Base-by-base conservation (phyloP, 2,329 filamentous ascomycete genomes). In the Paraphoma sp. region DNA sequence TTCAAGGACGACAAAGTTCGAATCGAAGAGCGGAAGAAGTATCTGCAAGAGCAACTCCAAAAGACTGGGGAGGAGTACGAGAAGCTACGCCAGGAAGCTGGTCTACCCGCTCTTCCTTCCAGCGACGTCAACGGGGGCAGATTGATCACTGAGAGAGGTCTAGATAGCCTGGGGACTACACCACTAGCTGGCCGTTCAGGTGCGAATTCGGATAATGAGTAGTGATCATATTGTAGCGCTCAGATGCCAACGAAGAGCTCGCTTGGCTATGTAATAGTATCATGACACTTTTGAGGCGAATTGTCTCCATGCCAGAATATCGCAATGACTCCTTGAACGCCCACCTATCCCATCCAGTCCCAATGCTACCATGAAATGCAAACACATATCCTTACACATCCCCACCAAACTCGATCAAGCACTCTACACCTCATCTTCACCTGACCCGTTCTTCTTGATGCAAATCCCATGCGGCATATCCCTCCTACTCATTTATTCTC, bases 11-110 rank as follows among this genome's bases (percentile, higher is more conserved):
- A 96, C 72, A 91, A 89, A 69, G 79, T 82, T 3, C 85, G 90
- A 30, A 86, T 97, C 42, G 77, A 84, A 4, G 81, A 84, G 59
- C 83, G 92, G 55, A 91, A 97, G 76, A 84, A 82, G 5, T 91
- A 95, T 74, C 89, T 97, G 0, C 93, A 97, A 76, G 83, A 84
- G 17, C 79, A 96, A 52, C 79, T 98, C 50, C 89, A 92, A 71
- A 89, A 95, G 73, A 91, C 92, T 0, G 93, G 91, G 0, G 87
- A 91, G 57, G 84, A 86, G 60, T 92, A 89, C 71, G 83, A 88
- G 65, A 82, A 81, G 51, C 69, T 89, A 54, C 83, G 83, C 53
- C 77, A 71, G 38, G 82, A 83, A 58, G 76, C 78, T 3, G 81
- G 81, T 4, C 72, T 82, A 51, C 68, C 74, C 18, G 70, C 71